Evolutionary conservation across 768 basidiomycete genomes (phyloP).

Genomic region (Termitomyces eurrhizus): DNA sequence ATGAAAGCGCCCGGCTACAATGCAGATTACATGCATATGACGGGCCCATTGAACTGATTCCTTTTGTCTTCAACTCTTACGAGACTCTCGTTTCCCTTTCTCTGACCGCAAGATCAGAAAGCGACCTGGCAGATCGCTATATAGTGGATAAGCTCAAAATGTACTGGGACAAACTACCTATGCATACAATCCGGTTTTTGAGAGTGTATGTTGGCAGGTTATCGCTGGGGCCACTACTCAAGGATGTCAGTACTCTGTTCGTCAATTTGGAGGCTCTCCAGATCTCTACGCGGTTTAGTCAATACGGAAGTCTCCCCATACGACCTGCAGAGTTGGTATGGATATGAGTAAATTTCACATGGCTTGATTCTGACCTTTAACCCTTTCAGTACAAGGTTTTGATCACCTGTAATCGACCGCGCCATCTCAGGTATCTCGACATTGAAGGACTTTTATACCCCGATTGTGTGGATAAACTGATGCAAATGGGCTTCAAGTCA

Average conservation of each 20-base stretch:
- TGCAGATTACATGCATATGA: background rate
- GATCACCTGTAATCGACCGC: background rate
- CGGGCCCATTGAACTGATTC: background rate
- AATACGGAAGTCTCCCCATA: background rate
- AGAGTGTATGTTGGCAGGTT: background rate
- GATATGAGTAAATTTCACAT: background rate
- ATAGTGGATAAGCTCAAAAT: background rate
- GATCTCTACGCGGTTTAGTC: background rate
- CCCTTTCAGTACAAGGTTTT: background rate
- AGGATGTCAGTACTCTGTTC: background rate
- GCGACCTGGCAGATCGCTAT: background rate
- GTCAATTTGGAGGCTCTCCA: background rate
- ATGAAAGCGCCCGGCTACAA: background rate
- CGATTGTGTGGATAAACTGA: background rate
- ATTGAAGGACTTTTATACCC: background rate
- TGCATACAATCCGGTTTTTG: background rate
- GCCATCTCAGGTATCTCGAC: background rate
- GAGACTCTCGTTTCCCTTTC: background rate
- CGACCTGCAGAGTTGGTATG: background rate
- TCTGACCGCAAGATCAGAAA: background rate
- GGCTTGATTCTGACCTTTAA: background rate
- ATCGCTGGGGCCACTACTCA: background rate
- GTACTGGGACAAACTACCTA: background rate
- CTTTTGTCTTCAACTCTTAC: background rate
- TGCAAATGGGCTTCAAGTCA: background rate